A percentile compares a stretch with the other conserved stretches of the same genome.
These are phyloP conservation scores for Patellifolia procumbens DNA, from an alignment of 179 eudicot genomes.

Conservation along the genomic window DNA sequence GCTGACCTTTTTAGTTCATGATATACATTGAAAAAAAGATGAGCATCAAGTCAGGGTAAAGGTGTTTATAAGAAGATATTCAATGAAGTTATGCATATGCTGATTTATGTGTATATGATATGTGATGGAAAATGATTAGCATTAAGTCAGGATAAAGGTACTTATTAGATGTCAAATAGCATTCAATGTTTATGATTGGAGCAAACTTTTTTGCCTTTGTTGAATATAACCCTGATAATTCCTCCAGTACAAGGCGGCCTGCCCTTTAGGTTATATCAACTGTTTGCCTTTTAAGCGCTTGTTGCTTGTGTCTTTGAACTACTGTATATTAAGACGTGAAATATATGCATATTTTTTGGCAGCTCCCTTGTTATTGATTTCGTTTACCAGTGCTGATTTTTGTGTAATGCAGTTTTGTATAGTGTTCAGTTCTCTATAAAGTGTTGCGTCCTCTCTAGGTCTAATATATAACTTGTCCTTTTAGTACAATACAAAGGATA, in stretches of 20 bases:
- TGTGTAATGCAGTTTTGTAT: background rate
- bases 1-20: too few relatives aligned
- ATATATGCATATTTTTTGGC: background rate
- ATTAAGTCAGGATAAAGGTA: too few relatives aligned
- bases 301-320: background rate
- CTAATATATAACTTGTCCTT: conserved; percentile 23
- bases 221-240: background rate
- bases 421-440: background rate
- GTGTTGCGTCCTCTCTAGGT: background rate
- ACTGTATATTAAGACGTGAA: background rate
- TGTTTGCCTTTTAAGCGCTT: background rate
- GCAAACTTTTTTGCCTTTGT: too few relatives aligned
- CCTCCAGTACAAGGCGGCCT: background rate
- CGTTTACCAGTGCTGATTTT: background rate
- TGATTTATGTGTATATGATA: too few relatives aligned
- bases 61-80: too few relatives aligned
- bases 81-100: too few relatives aligned
- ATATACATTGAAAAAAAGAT: too few relatives aligned
- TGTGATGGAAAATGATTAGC: background rate
- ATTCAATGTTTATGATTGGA: too few relatives aligned
- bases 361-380: background rate
- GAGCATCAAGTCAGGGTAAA: too few relatives aligned
- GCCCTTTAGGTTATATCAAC: background rate
- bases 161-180: too few relatives aligned
- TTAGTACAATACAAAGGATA: conserved; percentile 93